Evolutionary conservation across 495 filamentous ascomycete species (phyloP).

Genomic region (Sordaria brevicollis): DNA sequence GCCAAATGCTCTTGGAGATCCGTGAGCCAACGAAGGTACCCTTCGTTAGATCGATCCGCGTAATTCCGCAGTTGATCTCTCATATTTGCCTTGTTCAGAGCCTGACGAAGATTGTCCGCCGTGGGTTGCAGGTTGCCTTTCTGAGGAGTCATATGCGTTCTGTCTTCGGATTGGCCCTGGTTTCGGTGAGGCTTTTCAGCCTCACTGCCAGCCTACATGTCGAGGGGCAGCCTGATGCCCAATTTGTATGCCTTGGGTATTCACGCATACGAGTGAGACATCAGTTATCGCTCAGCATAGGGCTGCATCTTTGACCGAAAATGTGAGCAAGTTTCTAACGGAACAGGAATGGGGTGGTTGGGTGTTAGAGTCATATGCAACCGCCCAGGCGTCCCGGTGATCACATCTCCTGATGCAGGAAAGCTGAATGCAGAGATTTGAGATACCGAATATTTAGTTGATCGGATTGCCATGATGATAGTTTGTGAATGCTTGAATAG

Average conservation of each 20-base stretch:
- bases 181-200: slow-evolving; percentile 18
- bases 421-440: no score
- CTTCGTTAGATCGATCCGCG: background rate
- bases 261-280: slow-evolving; percentile 5
- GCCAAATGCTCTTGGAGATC: background rate
- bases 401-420: background rate
- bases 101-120: background rate
- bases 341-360: background rate
- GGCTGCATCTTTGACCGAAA: background rate
- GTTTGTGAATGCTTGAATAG: background rate
- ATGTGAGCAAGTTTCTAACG: background rate
- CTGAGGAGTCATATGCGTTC: background rate
- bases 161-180: slow-evolving; percentile 9
- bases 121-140: background rate
- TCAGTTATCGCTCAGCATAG: background rate
- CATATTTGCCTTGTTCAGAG: background rate
- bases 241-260: slow-evolving; percentile 13
- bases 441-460: background rate
- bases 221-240: slow-evolving; percentile 6
- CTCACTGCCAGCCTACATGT: slow-evolving; percentile 8
- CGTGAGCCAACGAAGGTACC: background rate
- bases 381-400: background rate
- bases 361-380: background rate
- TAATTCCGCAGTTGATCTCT: background rate
- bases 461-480: background rate